Evolutionary conservation across 2,329 filamentous ascomycete species (phyloP), one percentile per base, ranked within the genome.

Genomic region (Penicillium thymicola): DNA sequence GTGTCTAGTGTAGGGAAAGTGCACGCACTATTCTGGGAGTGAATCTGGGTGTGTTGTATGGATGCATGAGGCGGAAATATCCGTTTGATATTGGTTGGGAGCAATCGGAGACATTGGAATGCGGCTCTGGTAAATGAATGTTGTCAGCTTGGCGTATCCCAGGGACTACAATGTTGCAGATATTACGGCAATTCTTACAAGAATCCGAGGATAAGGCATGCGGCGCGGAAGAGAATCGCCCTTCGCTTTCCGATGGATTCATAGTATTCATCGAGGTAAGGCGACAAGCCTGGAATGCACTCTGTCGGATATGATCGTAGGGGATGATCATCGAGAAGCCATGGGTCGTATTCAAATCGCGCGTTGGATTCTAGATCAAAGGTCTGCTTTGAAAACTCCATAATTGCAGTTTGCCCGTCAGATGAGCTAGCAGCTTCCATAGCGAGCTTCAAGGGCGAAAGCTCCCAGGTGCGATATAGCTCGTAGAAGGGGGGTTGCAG

Each of bases 291-390:
- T 2, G 71, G 70, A 48, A 67, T 64, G 55, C 69, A 72, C 21
- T 66, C 61, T 4, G 64, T 65, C 25, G 70, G 71, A 61, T 70
- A 59, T 1, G 67, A 68, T 18, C 71, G 70, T 9, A 72, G 66
- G 8, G 70, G 70, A 52, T 74, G 71, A 27, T 73, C 71, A 16
- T 73, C 69, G 2, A 72, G 55, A 18, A 74, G 48, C 59, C 65
- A 67, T 32, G 56, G 58, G 27, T 67, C 62, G 46, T 67, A 68
- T 47, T 69, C 65, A 38, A 61, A 56, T n/a, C 18, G 18, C 4
- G 21, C 45, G 21, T 45, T 43, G 1, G 34, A 30, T 32, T 60
- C 55, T 23, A 56, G 10, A 6, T 59, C 58, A 9, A 48, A 3
- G 8, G 54, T 34, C 3, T 55, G 44, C 46, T 61, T 62, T 14